Evolutionary conservation across 495 filamentous ascomycete genomes (phyloP).

Genomic region (Neurospora sp.): DNA sequence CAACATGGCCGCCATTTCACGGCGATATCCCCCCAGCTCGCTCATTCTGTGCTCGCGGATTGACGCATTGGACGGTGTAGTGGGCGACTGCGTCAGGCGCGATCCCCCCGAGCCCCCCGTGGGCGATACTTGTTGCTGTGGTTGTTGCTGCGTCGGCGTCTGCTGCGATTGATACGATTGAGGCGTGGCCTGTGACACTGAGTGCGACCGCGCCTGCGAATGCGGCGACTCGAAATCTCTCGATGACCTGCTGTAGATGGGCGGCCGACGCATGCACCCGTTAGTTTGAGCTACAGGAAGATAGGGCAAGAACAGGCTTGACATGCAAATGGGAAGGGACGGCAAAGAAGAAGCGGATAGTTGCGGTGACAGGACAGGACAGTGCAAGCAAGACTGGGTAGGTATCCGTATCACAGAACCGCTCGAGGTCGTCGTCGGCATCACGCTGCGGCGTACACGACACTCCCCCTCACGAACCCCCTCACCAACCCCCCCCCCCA

Average conservation of each 20-base stretch:
- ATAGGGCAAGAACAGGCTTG: conserved; percentile 17
- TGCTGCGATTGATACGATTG: background rate
- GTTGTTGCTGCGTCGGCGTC: background rate
- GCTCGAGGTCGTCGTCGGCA: background rate
- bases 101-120: conserved; percentile 20
- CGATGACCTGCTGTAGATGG: conserved; percentile 10
- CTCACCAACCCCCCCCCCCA: background rate
- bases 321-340: conserved; percentile 1
- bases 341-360: background rate
- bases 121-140: background rate
- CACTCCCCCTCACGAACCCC: background rate
- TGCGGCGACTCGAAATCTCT: conserved; percentile 33
- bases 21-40: conserved; percentile 55
- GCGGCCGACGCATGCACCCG: conserved; percentile 19
- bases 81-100: conserved; percentile 36
- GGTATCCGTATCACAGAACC: background rate
- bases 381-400: background rate
- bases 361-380: background rate
- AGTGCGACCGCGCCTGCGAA: background rate
- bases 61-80: conserved; percentile 36
- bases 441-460: no score
- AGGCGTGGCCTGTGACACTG: background rate
- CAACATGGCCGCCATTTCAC: conserved; percentile 54
- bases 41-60: conserved; percentile 39
- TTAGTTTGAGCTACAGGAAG: conserved; percentile 16